phyloP scores from a whole-genome alignment of 2,329 filamentous ascomycete species.

The Hymenoscyphus albidus region DNA sequence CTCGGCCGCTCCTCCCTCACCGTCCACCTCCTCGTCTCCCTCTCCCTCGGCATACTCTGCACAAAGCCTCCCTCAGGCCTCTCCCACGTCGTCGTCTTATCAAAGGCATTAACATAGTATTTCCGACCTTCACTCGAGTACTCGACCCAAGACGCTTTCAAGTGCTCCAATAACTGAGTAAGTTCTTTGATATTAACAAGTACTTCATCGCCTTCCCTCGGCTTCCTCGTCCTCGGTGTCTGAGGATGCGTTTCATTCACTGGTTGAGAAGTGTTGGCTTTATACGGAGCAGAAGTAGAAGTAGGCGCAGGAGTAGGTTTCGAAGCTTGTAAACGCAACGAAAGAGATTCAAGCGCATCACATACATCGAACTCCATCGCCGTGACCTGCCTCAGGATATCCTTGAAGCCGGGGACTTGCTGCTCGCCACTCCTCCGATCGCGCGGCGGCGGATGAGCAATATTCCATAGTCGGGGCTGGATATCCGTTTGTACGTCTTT shows the following conservation, averaged over 20 bases:
- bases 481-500: conserved; percentile 14
- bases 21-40: conserved; percentile 4
- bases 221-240: conserved; percentile 1
- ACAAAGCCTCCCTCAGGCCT: conserved; percentile 14
- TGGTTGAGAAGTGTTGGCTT: neutral
- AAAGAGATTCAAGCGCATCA: conserved; percentile 10
- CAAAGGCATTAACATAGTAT: conserved; percentile 18
- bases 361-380: conserved; percentile 13
- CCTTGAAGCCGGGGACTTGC: conserved; percentile 19
- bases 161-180: conserved; percentile 12
- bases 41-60: conserved; percentile 1
- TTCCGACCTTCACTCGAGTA: conserved; percentile 5
- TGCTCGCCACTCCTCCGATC: neutral
- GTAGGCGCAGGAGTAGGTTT: neutral
- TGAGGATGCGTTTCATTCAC: neutral
- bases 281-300: neutral
- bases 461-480: conserved; percentile 15
- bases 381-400: conserved; percentile 10
- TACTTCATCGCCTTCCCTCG: conserved; percentile 13
- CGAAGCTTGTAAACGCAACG: conserved; percentile 9
- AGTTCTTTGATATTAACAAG: conserved; percentile 13
- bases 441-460: conserved; percentile 11
- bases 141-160: conserved; percentile 19
- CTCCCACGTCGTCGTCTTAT: conserved; percentile 17
- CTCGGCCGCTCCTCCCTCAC: conserved; percentile 5